Base-by-base conservation (phyloP, 768 basidiomycete species). In the Mycena chlorophos region DNA sequence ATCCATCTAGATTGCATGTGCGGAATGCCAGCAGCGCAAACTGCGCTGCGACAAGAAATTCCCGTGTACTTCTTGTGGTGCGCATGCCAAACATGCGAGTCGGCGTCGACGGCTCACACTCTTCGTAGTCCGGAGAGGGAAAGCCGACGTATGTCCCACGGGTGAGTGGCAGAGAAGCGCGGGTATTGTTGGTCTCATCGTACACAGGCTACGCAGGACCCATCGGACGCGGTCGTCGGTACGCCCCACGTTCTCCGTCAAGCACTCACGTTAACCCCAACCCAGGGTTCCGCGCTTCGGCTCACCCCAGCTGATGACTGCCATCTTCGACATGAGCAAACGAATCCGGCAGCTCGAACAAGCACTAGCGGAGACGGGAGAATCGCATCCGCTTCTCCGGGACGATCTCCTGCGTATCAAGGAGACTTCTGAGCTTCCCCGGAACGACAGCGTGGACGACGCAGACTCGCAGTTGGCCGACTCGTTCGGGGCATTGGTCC, bases 401-500 rank as follows among this genome's bases (percentile, higher is more conserved):
- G 45, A 51, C 0, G 45, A 55, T 13, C 54, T 55, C 3, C 39
- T 52, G 2, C 16, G 1, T 0, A 55, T 52, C 28, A 60, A 60
- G 28, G 1, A 8, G 4, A 14, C 43, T 5, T 3, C 2, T 8
- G 54, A 60, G 25, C 34, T 52, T n/a, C 26, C 58, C 1, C 17
- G 26, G 14, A 25, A 25, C 45, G 45, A 25, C 45, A 25, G 23
- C n/a, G 45, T 10, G 6, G n/a, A 46, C 23, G 40, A 20, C 20
- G 20, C 40, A 19, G 23, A 46, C 20, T 27, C 45, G 5, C 29
- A 48, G 37, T 46, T 55, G 17, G 28, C 53, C 53, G 68, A 72
- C 57, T 73, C 76, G 12, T 65, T 75, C 25, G 80, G 80, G 2
- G 79, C 80, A 2, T 66, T 82, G 17, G 76, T 80, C 13, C 72